A percentile compares a stretch with the other conserved stretches of the same genome.
These are phyloP conservation scores for Kodamaea fukazawae DNA, from an alignment of 805 yeast genomes.

Conservation along the genomic window DNA sequence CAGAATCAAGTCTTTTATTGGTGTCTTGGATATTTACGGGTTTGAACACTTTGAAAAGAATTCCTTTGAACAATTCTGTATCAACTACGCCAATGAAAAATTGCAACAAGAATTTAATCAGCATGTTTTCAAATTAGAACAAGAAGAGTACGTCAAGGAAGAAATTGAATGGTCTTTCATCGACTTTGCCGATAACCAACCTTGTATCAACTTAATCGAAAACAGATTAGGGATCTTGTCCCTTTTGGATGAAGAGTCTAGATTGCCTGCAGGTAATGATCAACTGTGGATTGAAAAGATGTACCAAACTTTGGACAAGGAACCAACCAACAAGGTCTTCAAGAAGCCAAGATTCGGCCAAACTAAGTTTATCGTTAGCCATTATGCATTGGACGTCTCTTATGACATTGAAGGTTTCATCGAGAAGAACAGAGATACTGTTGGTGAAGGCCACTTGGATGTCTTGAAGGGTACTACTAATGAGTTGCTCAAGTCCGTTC, in stretches of 20 bases:
- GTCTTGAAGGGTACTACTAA: constrained; percentile 71
- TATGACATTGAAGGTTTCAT: constrained; percentile 93
- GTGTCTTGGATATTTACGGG: constrained; percentile 96
- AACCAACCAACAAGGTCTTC: constrained; percentile 73
- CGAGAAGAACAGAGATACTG: constrained; percentile 96
- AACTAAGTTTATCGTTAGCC: constrained; percentile 83
- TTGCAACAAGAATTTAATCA: constrained; percentile 96
- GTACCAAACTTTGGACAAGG: constrained; percentile 78
- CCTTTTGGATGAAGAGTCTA: constrained; percentile 89
- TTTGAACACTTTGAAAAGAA: constrained; percentile 93
- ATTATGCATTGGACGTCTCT: constrained; percentile 91
- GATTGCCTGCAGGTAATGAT: constrained; percentile 91
- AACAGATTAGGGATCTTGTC: constrained; percentile 83
- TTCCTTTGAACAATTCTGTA: constrained; percentile 96
- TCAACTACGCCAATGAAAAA: constrained; percentile 95
- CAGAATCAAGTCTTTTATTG: constrained; percentile 72
- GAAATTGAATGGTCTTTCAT: constrained; percentile 96
- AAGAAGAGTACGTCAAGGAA: constrained; percentile 89
- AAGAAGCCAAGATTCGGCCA: constrained; percentile 94
- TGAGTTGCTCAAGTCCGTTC: constrained; percentile 59
- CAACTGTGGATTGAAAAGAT: constrained; percentile 89
- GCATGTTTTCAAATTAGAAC: constrained; percentile 95
- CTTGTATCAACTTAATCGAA: constrained; percentile 91
- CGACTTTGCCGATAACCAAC: constrained; percentile 94
- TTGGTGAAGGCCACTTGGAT: constrained; percentile 91